phyloP scores from a whole-genome alignment of 2,329 filamentous ascomycete species.

The Alternaria sp. region DNA sequence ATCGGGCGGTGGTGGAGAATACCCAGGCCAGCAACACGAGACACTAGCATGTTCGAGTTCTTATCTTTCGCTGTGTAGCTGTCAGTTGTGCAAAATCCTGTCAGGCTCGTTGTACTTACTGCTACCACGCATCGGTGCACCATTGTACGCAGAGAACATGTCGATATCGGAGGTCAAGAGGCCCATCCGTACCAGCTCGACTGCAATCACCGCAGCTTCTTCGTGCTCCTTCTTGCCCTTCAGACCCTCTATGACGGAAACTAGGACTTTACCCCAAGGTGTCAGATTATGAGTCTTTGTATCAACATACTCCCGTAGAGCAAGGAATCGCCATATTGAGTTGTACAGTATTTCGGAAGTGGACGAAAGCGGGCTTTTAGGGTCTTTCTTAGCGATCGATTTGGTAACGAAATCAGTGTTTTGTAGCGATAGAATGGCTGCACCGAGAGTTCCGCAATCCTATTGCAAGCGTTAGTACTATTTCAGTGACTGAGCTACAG shows the following conservation, averaged over 20 bases:
- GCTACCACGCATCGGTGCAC: conserved; percentile 65
- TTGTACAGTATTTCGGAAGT: conserved; percentile 77
- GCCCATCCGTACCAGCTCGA: conserved; percentile 83
- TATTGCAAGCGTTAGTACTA: conserved; percentile 22
- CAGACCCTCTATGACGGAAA: conserved; percentile 71
- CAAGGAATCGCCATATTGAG: conserved; percentile 86
- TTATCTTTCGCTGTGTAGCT: conserved; percentile 71
- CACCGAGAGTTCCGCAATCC: conserved; percentile 56
- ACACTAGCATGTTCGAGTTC: conserved; percentile 79
- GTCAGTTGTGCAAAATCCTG: conserved; percentile 20
- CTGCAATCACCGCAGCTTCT: conserved; percentile 81
- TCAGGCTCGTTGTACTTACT: conserved; percentile 31
- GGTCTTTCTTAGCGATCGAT: conserved; percentile 68
- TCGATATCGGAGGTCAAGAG: conserved; percentile 74
- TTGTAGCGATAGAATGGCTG: conserved; percentile 66
- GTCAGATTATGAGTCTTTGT: conserved; percentile 77
- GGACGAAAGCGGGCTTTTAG: conserved; percentile 60
- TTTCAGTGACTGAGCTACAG: neutral
- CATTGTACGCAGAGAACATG: conserved; percentile 65
- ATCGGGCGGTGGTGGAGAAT: conserved; percentile 83
- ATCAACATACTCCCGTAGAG: conserved; percentile 86
- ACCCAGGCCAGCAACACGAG: conserved; percentile 82
- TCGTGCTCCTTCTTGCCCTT: conserved; percentile 68
- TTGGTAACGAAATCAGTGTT: conserved; percentile 74
- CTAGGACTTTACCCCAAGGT: conserved; percentile 78